These are phyloP conservation scores for Lepiota venenata DNA, from an alignment of 768 basidiomycete species.

Conservation along the genomic window DNA sequence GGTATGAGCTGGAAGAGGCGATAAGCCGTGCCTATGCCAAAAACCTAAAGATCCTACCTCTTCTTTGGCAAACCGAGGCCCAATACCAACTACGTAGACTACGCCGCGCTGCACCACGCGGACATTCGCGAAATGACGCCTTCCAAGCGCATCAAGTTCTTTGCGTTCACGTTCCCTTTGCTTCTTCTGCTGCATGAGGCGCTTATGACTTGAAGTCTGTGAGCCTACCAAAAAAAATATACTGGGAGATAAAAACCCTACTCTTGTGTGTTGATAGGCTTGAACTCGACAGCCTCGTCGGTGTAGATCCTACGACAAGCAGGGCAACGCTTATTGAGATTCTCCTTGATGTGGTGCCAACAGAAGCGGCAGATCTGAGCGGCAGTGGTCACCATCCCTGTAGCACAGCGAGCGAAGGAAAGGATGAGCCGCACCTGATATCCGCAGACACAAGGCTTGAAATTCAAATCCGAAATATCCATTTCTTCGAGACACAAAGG, in stretches of 20 bases:
- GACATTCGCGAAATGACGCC: conserved; percentile 87
- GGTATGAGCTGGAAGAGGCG: conserved; percentile 66
- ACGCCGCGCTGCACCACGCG: conserved; percentile 96
- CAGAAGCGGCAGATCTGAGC: conserved; percentile 97
- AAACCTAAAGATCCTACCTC: conserved; percentile 59
- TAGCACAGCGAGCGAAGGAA: conserved; percentile 2
- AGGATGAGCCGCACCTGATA: conserved; percentile 67
- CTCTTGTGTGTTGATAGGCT: conserved; percentile 94
- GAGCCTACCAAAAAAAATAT: conserved; percentile 14
- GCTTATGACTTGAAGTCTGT: conserved; percentile 70
- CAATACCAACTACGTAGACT: conserved; percentile 95
- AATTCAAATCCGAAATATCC: conserved; percentile 98
- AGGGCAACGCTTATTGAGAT: conserved; percentile 94
- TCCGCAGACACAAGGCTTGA: conserved; percentile 98
- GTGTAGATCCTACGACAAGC: conserved; percentile 93
- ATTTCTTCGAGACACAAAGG: conserved; percentile 98
- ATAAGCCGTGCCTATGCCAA: conserved; percentile 8
- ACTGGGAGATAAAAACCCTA: conserved; percentile 40
- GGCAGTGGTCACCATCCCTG: conserved; percentile 11
- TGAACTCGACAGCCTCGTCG: conserved; percentile 92
- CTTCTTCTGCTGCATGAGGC: conserved; percentile 93
- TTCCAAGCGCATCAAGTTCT: conserved; percentile 82
- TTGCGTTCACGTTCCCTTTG: conserved; percentile 93
- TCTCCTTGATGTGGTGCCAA: conserved; percentile 97
- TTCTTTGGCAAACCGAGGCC: conserved; percentile 91